Percentiles rank a stretch among this genome's conserved stretches.
These are phyloP conservation scores for Dothiorella sarmentorum DNA, from an alignment of 2,329 filamentous ascomycete genomes.

Conservation along the genomic window DNA sequence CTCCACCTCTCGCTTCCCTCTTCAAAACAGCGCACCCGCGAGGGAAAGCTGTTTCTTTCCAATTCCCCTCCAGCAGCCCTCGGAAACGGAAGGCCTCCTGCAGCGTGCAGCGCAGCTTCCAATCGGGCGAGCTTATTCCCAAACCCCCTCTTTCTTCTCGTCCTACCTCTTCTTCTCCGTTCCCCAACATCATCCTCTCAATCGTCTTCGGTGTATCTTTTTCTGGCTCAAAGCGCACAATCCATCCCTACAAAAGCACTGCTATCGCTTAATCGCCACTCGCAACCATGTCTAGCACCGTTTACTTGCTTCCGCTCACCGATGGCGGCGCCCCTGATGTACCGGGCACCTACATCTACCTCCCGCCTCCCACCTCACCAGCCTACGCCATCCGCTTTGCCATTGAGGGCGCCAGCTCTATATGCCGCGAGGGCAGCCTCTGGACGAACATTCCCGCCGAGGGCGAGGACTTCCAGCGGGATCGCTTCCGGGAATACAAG, in stretches of 20 bases:
- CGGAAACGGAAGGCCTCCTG: not conserved
- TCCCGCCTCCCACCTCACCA: slow-evolving; percentile 72
- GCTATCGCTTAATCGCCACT: not conserved
- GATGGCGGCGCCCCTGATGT: slow-evolving; percentile 91
- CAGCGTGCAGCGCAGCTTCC: not conserved
- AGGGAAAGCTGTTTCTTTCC: not conserved
- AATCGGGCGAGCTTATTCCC: slow-evolving; percentile 9
- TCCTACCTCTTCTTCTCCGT: not conserved
- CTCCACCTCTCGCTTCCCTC: slow-evolving; percentile 10
- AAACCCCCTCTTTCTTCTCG: not conserved
- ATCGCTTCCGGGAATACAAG: slow-evolving; percentile 85
- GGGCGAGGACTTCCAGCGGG: slow-evolving; percentile 71
- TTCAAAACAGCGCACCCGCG: not conserved
- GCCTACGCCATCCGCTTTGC: slow-evolving; percentile 79
- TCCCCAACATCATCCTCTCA: not conserved
- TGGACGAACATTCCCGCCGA: slow-evolving; percentile 92
- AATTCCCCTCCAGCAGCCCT: not conserved
- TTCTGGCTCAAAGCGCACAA: not conserved
- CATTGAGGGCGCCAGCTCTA: slow-evolving; percentile 91
- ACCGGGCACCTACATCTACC: slow-evolving; percentile 84
- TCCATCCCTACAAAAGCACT: not conserved
- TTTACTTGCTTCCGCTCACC: slow-evolving; percentile 86
- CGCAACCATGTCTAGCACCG: slow-evolving; percentile 28
- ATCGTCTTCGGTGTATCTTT: slow-evolving; percentile 3
- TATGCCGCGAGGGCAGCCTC: slow-evolving; percentile 88